These are phyloP conservation scores for Vinca minor DNA, from an alignment of 257 asterid genomes.

Conservation along the genomic window DNA sequence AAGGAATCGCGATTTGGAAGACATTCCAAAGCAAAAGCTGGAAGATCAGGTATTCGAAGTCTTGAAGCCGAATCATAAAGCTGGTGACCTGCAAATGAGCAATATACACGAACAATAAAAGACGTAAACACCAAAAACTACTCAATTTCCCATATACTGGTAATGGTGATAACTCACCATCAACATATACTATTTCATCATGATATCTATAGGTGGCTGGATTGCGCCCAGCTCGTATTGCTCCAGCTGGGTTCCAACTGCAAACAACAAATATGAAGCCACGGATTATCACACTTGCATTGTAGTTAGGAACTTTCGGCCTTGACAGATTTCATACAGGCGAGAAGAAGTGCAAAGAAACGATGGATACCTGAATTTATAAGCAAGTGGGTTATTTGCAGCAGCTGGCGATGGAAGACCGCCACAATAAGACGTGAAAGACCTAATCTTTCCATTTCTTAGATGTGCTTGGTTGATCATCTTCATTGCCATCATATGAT, in stretches of 20 bases:
- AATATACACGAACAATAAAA: neutral
- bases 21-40: slow-evolving; percentile 93
- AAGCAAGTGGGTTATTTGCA: slow-evolving; percentile 90
- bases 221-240: slow-evolving; percentile 76
- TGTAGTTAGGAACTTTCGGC: neutral
- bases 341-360: neutral
- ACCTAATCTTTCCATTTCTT: slow-evolving; percentile 76
- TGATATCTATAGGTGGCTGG: slow-evolving; percentile 62
- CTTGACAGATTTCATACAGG: no score
- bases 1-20: slow-evolving; percentile 91
- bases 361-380: slow-evolving; percentile 66
- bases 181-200: slow-evolving; percentile 63
- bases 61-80: slow-evolving; percentile 82
- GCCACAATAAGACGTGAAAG: slow-evolving; percentile 86
- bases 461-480: slow-evolving; percentile 75
- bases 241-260: slow-evolving; percentile 99
- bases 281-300: neutral
- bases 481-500: slow-evolving; percentile 99
- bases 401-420: slow-evolving; percentile 97
- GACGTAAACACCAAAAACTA: neutral
- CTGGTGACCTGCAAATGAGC: slow-evolving; percentile 49
- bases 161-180: slow-evolving; percentile 47
- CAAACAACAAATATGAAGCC: neutral
- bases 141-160: neutral
- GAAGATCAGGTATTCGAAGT: slow-evolving; percentile 63